phyloP scores from a whole-genome alignment of 805 yeast genomes.

The Priceomyces haplophilus region DNA sequence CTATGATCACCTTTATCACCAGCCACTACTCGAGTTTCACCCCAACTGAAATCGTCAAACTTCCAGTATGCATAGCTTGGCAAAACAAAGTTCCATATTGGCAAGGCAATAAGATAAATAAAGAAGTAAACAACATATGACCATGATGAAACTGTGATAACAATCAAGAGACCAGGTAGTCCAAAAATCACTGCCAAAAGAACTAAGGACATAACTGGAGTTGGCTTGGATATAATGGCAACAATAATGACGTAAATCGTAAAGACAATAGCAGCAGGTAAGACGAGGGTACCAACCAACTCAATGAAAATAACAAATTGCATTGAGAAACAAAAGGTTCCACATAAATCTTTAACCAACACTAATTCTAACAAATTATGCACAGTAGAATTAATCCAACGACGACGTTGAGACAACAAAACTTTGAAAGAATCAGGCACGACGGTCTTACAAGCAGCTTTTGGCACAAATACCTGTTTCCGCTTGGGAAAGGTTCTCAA shows the following conservation, averaged over 20 bases:
- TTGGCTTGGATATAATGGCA: conserved; percentile 69
- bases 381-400: conserved; percentile 95
- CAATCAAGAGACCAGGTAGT: conserved; percentile 76
- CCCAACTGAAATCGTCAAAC: conserved; percentile 96
- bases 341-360: conserved; percentile 82
- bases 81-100: conserved; percentile 89
- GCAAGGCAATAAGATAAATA: conserved; percentile 74
- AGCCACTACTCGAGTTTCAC: conserved; percentile 81
- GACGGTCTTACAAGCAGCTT: conserved; percentile 87
- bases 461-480: conserved; percentile 80
- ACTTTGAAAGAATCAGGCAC: conserved; percentile 83
- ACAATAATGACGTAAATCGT: conserved; percentile 73
- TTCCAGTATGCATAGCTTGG: conserved; percentile 92
- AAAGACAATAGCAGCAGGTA: conserved; percentile 84
- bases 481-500: conserved; percentile 85
- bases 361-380: conserved; percentile 88
- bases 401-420: conserved; percentile 85
- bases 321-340: conserved; percentile 93
- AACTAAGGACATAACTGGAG: conserved; percentile 73
- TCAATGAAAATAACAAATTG: conserved; percentile 85
- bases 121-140: conserved; percentile 76
- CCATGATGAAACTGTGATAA: conserved; percentile 73
- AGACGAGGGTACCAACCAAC: conserved; percentile 79
- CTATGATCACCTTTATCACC: conserved; percentile 68
- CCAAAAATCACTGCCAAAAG: conserved; percentile 80